These are phyloP conservation scores for Bauhinia variegata DNA, from an alignment of 306 rosid genomes.

Conservation along the genomic window DNA sequence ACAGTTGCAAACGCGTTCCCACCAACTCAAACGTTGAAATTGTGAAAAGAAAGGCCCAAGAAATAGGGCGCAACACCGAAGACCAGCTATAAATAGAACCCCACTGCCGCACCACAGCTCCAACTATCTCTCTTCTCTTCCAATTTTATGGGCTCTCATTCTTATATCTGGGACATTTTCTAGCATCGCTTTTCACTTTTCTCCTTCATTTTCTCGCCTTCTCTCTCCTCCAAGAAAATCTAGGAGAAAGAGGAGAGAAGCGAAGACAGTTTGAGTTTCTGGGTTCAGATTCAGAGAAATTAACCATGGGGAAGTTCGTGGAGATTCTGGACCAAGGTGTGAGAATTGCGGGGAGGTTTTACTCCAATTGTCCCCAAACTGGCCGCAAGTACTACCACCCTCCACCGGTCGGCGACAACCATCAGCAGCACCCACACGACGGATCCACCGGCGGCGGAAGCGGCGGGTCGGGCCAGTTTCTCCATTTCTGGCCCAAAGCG, in stretches of 20 bases:
- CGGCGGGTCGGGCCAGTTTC: constrained; percentile 26
- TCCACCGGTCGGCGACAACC: constrained; percentile 42
- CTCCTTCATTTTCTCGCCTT: too few species aligned
- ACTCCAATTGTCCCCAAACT: constrained; percentile 75
- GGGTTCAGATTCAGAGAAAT: too few species aligned
- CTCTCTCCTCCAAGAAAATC: too few species aligned
- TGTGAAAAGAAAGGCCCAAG: not conserved
- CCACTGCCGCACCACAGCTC: too few species aligned
- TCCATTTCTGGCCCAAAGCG: constrained; percentile 37
- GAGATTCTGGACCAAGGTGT: too few species aligned
- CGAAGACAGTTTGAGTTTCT: too few species aligned
- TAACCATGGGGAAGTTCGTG: too few species aligned
- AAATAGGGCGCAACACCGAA: not conserved
- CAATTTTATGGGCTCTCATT: not conserved
- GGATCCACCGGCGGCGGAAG: constrained; percentile 9
- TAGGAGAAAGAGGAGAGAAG: too few species aligned
- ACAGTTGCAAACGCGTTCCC: not conserved
- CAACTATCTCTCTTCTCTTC: not conserved
- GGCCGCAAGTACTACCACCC: constrained; percentile 76
- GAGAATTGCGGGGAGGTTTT: constrained; percentile 47
- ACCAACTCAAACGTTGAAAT: too few species aligned
- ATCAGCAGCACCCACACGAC: constrained; percentile 23
- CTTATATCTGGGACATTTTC: not conserved
- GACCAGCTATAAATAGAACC: not conserved
- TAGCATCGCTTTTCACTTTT: not conserved